phyloP scores from a whole-genome alignment of 2,329 filamentous ascomycete genomes.

The Nemania sp. region DNA sequence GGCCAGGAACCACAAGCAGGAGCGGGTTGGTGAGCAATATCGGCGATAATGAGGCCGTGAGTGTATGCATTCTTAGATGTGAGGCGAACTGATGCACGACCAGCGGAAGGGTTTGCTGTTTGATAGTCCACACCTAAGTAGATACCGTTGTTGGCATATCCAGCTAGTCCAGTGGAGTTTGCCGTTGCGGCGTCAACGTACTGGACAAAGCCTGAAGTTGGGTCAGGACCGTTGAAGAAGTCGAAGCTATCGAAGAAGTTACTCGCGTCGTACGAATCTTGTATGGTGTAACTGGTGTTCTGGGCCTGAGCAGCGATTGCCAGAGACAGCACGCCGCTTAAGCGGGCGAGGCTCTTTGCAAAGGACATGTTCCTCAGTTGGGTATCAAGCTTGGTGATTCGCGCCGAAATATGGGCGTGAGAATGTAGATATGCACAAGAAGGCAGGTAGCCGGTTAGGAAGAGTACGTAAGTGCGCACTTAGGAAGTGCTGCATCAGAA shows the following conservation, averaged over 20 bases:
- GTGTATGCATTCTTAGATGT: constrained; percentile 74
- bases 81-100: constrained; percentile 78
- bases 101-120: constrained; percentile 65
- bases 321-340: constrained; percentile 44
- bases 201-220: constrained; percentile 79
- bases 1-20: constrained; percentile 80
- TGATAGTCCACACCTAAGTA: constrained; percentile 77
- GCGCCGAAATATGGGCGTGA: constrained; percentile 9
- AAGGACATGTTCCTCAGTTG: constrained; percentile 41
- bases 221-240: constrained; percentile 71
- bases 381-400: constrained; percentile 15
- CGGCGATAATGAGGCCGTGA: constrained; percentile 77
- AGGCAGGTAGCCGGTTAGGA: constrained; percentile 20
- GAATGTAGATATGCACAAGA: constrained; percentile 22
- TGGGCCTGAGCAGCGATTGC: constrained; percentile 41
- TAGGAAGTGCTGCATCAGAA: constrained; percentile 4
- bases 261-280: constrained; percentile 61
- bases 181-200: constrained; percentile 73
- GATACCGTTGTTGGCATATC: constrained; percentile 65
- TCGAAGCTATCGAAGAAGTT: constrained; percentile 69
- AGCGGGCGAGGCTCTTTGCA: constrained; percentile 41
- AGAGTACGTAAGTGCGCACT: constrained; percentile 1
- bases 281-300: constrained; percentile 58
- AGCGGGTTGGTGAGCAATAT: constrained; percentile 81
- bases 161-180: constrained; percentile 67